Evolutionary conservation across 1,284 basidiomycete genomes (phyloP).

Genomic region (Cryptococcus sp.): DNA sequence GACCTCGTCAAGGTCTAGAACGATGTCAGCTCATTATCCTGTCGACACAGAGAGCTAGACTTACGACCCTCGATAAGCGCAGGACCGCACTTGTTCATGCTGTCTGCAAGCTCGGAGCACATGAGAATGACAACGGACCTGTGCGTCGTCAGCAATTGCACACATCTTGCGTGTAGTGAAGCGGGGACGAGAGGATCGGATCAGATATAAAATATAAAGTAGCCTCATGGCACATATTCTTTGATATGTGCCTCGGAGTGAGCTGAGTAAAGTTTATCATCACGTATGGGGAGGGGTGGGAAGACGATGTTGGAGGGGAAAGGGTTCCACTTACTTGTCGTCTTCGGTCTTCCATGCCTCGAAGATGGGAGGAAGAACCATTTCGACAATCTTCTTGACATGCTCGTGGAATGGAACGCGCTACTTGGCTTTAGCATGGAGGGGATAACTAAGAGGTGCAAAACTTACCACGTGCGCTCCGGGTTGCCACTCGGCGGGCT

Average conservation of each 20-base stretch:
- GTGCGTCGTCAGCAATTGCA: neutral
- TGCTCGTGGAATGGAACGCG: slow-evolving; percentile 65
- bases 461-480: slow-evolving; percentile 65
- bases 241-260: slow-evolving; percentile 68
- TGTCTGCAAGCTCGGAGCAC: slow-evolving; percentile 84
- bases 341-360: slow-evolving; percentile 94
- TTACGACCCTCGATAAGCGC: slow-evolving; percentile 68
- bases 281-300: slow-evolving; percentile 40
- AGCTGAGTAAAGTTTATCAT: slow-evolving; percentile 80
- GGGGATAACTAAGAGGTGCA: neutral
- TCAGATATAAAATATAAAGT: slow-evolving; percentile 49
- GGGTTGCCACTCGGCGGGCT: slow-evolving; percentile 77
- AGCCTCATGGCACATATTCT: slow-evolving; percentile 61
- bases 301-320: slow-evolving; percentile 3
- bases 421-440: slow-evolving; percentile 9
- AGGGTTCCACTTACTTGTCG: slow-evolving; percentile 77
- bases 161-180: neutral
- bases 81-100: slow-evolving; percentile 86
- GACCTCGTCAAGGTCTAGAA: slow-evolving; percentile 72
- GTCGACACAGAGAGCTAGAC: slow-evolving; percentile 18
- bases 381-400: slow-evolving; percentile 79
- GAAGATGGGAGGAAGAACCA: slow-evolving; percentile 73
- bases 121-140: slow-evolving; percentile 85
- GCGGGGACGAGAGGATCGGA: slow-evolving; percentile 10
- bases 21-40: neutral